Evolutionary conservation across 192 early-diverging fungal genomes (phyloP), one percentile per base, ranked within the genome.

Genomic region (Rhizophagus prolifer): DNA sequence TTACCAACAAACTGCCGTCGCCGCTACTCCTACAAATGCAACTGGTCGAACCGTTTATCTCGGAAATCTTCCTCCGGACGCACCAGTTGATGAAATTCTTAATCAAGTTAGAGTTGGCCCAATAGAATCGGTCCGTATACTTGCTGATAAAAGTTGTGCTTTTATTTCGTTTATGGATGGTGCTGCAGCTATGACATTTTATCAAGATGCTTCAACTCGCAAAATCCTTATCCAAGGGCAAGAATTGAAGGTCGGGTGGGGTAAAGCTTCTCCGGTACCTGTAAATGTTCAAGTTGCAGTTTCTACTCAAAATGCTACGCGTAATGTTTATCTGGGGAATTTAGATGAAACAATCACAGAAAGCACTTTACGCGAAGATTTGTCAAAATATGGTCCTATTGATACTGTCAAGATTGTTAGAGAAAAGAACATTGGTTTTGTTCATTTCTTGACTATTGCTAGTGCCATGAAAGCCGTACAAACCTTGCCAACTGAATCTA

Each of bases 391-490:
- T 85, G 94, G 95, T 9, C 77, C 84, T 10, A 88, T 95, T 71
- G 94, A 95, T 60, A 84, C 88, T 19, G 79, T 95, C 72, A 89
- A 90, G 75, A 84, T 95, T 23, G 74, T 94, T 4, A 81, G 79
- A 6, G 94, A 95, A 25, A 93, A 93, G 71, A 83, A 85, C 36
- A 94, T 95, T 74, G 95, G 91, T 10, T 96, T 96, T 85, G 91
- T 94, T 21, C 94, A 96, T 79, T 92, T 95, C 80, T 81, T 89
- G 36, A 86, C 82, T 74, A 87, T 95, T 58, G 76, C 78, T 16
- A 85, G 81, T 62, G 95, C 95, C 36, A 86, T 95, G 70, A 90
- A 90, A 72, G 92, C 90, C 47, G 92, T 95, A n/a, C 79, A 82
- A 23, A 81, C 77, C 2, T 73, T 96, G 65, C 86, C 89, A 16